phyloP scores from a whole-genome alignment of 1,284 basidiomycete genomes.

The Amylostereum areolatum region DNA sequence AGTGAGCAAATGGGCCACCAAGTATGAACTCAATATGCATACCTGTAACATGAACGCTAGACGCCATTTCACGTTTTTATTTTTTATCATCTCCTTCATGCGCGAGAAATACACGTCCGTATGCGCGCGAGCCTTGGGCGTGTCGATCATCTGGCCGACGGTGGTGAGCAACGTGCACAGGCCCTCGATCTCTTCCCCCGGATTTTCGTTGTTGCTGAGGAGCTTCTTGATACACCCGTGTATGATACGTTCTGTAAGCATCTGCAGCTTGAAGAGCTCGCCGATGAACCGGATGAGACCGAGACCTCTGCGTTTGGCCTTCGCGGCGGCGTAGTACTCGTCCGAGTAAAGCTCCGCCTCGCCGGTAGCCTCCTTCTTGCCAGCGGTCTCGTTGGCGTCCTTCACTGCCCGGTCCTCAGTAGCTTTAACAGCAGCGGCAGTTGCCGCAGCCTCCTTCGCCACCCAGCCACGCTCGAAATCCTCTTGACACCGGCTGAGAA shows the following conservation, averaged over 20 bases:
- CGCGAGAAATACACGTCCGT: constrained; percentile 91
- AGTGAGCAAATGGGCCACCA: neutral
- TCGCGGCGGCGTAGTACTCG: constrained; percentile 93
- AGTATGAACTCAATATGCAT: constrained; percentile 20
- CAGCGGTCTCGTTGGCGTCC: too few species aligned
- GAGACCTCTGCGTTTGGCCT: constrained; percentile 92
- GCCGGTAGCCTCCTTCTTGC: constrained; percentile 44
- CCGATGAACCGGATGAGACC: constrained; percentile 97
- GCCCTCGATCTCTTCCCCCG: constrained; percentile 96
- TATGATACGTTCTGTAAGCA: constrained; percentile 94
- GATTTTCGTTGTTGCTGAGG: constrained; percentile 83
- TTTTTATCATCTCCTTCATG: constrained; percentile 77
- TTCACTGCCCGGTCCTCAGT: constrained; percentile 52
- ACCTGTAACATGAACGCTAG: constrained; percentile 95
- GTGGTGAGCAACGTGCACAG: constrained; percentile 89
- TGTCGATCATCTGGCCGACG: constrained; percentile 79
- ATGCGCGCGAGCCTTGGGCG: constrained; percentile 69
- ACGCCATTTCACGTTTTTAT: constrained; percentile 69
- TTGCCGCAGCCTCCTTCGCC: constrained; percentile 19
- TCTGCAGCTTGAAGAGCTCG: constrained; percentile 93
- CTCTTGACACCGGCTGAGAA: constrained; percentile 65
- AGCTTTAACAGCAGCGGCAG: too few species aligned
- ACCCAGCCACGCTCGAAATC: constrained; percentile 51
- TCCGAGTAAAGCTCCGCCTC: constrained; percentile 81
- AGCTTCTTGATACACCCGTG: constrained; percentile 93